phyloP scores from a whole-genome alignment of 140 eudicot genomes.

The Ambrosia hybrid region DNA sequence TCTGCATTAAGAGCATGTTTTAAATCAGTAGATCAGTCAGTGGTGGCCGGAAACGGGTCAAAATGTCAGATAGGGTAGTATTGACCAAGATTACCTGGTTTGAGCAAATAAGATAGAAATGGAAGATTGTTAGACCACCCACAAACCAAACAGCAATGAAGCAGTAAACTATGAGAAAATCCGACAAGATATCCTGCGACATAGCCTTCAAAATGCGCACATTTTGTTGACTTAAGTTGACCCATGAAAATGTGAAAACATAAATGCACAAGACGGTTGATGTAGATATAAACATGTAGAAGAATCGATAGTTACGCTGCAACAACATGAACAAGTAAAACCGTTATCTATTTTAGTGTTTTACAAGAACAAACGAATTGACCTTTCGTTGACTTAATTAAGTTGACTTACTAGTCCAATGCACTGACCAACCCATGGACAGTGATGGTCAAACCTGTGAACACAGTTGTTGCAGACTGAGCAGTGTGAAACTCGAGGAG shows the following conservation, averaged over 20 bases:
- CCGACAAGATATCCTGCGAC: constrained; percentile 62
- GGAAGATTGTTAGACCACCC: constrained; percentile 87
- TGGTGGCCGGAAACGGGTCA: too few relatives aligned
- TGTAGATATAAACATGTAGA: constrained; percentile 90
- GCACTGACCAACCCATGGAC: constrained; percentile 99
- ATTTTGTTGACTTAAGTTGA: constrained; percentile 43
- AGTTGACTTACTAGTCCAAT: constrained; percentile 59
- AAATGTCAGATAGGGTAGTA: too few relatives aligned
- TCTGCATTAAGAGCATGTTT: constrained; percentile 53
- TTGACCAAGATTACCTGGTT: constrained; percentile 64
- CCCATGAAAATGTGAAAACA: constrained; percentile 70
- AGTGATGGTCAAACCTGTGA: constrained; percentile 84
- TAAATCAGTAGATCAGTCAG: background rate
- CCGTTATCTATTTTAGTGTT: constrained; percentile 3
- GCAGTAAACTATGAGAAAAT: constrained; percentile 80
- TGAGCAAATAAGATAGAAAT: constrained; percentile 78
- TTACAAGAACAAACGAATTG: background rate
- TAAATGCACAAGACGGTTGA: constrained; percentile 86
- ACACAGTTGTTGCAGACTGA: constrained; percentile 95
- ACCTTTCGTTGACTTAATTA: constrained; percentile 39
- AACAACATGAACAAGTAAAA: constrained; percentile 24
- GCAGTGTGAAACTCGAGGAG: constrained; percentile 94
- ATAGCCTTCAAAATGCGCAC: constrained; percentile 52
- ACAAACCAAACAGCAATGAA: constrained; percentile 95
- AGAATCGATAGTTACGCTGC: constrained; percentile 96